Evolutionary conservation across 2,329 filamentous ascomycete genomes (phyloP).

Genomic region (Aspergillus sp.): DNA sequence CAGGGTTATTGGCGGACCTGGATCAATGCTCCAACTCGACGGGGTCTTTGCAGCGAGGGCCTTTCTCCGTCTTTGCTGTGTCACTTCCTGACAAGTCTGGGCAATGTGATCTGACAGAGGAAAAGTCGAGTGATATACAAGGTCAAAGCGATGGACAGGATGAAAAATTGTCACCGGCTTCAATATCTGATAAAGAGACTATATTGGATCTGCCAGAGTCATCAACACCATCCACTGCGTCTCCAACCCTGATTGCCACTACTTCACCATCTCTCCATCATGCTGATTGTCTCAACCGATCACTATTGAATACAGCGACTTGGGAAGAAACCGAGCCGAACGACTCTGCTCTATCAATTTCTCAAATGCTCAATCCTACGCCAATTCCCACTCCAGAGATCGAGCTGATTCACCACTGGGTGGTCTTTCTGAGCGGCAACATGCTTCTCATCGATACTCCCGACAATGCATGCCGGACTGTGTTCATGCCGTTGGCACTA

Average conservation of each 20-base stretch:
- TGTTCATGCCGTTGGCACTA: conserved; percentile 31
- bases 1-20: neutral
- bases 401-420: conserved; percentile 30
- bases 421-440: conserved; percentile 27
- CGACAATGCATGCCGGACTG: conserved; percentile 28
- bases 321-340: neutral
- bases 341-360: neutral
- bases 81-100: neutral
- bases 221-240: too few species aligned
- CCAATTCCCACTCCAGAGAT: conserved; percentile 14
- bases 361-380: conserved; percentile 9
- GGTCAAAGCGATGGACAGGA: neutral
- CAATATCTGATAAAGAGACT: too few species aligned
- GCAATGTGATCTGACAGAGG: neutral
- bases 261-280: too few species aligned
- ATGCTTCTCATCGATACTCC: conserved; percentile 27
- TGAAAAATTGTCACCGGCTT: too few species aligned
- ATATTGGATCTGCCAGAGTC: too few species aligned
- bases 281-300: neutral
- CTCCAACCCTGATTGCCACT: too few species aligned
- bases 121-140: neutral
- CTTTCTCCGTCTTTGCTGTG: conserved; percentile 22
- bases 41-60: conserved; percentile 9
- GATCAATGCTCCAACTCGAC: neutral
- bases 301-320: neutral